Evolutionary conservation across 164 flowering plant species (phyloP).

Genomic region (Cinnamomum micranthum): DNA sequence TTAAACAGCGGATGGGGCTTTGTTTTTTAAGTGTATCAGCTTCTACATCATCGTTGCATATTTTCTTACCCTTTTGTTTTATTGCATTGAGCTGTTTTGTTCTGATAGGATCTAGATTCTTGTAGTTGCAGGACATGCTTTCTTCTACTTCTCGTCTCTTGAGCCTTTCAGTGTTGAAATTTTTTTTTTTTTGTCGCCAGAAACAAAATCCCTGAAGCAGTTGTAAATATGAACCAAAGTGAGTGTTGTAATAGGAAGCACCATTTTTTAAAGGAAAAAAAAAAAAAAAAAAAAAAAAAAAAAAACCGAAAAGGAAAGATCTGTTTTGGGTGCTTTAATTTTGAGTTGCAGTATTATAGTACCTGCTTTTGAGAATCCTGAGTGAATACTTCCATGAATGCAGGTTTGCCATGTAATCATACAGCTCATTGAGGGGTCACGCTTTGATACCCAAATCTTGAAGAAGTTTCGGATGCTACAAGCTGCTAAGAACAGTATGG

Average conservation of each 20-base stretch:
- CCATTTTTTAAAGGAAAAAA: not conserved
- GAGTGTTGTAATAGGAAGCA: not conserved
- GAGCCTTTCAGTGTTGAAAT: too few species aligned
- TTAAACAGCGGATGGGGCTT: too few species aligned
- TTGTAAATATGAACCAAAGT: not conserved
- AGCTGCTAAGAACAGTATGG: conserved; percentile 69
- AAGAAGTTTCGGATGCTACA: conserved; percentile 74
- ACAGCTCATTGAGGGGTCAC: conserved; percentile 76
- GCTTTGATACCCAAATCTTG: conserved; percentile 59
- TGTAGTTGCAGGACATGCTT: too few species aligned
- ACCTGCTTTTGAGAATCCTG: not conserved
- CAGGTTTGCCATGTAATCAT: conserved; percentile 95
- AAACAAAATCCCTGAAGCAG: not conserved
- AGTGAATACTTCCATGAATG: conserved; percentile 25
- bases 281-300: too few species aligned
- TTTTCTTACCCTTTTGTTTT: too few species aligned
- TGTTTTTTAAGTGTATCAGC: too few species aligned
- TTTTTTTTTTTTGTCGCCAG: not conserved
- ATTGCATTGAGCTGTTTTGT: too few species aligned
- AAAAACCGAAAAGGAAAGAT: too few species aligned
- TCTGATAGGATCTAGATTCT: too few species aligned
- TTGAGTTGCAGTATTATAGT: not conserved
- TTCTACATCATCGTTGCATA: too few species aligned
- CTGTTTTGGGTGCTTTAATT: conserved; percentile 1
- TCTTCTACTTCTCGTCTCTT: too few species aligned